Conservation (phyloP, 345 rosid genomes). For the Eutrema japonicum region DNA sequence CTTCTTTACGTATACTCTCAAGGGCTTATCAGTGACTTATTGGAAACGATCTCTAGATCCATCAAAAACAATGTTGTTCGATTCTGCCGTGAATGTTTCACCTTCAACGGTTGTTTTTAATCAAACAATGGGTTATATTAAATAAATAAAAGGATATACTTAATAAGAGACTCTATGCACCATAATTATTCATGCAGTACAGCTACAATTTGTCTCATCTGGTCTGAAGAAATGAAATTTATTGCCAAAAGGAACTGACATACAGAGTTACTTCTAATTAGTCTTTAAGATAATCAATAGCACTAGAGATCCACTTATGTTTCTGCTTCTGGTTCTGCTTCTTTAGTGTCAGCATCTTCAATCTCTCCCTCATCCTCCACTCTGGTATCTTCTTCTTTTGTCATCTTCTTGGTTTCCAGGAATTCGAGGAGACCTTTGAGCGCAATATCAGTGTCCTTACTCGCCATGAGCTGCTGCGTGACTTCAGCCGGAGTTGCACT, state of each 20-base stretch:
- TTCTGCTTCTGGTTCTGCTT: background rate
- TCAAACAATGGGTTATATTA: background rate
- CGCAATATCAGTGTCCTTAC: conserved; percentile 33
- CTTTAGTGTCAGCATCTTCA: conserved; percentile 34
- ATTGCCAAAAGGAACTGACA: background rate
- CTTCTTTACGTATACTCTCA: too few species aligned
- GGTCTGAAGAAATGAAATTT: background rate
- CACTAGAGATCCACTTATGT: conserved; percentile 11
- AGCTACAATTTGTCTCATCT: background rate
- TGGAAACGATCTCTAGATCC: too few species aligned
- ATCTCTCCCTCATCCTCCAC: conserved; percentile 37
- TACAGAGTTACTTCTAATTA: conserved; percentile 7
- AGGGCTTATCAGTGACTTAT: too few species aligned
- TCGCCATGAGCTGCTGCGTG: conserved; percentile 44
- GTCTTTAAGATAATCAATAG: background rate
- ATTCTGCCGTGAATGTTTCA: background rate
- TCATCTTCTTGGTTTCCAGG: conserved; percentile 33
- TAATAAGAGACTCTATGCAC: background rate
- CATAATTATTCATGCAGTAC: too few species aligned
- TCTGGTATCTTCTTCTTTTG: conserved; percentile 21
- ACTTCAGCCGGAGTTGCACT: conserved; percentile 43
- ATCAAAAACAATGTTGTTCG: too few species aligned
- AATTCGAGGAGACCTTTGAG: conserved; percentile 25
- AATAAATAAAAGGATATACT: too few species aligned
- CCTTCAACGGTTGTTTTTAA: background rate